Evolutionary conservation across 1,139 yeast genomes (phyloP), one percentile per base, ranked within the genome.

Genomic region (Suhomyces ambrosiae): DNA sequence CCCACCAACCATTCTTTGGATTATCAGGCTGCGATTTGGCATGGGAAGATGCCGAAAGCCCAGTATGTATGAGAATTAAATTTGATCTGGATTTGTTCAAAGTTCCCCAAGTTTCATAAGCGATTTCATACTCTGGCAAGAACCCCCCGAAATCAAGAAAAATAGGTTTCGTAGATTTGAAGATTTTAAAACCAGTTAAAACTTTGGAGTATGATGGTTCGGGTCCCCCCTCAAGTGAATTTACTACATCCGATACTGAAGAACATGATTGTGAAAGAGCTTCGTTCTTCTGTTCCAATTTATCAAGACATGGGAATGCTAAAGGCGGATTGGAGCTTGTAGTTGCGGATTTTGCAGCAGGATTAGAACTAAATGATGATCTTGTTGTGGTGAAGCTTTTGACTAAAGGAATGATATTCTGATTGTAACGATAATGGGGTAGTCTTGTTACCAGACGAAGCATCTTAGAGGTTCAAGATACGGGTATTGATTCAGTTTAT

Each of bases 1-100:
- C 97, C 97, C 97, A 89, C 97, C 97, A 89, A 8, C 97, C 97
- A 5, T 81, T 80, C 46, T 78, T 78, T 3, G 77, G 58, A 57
- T 89, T 89, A 24, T 75, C 68, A 0, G 74, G 68, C 46, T 87
- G 95, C 3, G 96, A 86, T 52, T 79, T 86, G n/a, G 96, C 97
- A 61, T 89, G 97, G 1, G 96, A 86, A 0, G 95, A 86, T 0
- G 97, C 96, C 0, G 95, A 86, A 23, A 89, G 71, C 0, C 97
- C 97, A 0, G 97, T 90, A 54, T 89, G 97, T 7, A 89, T 65
- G 25, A 90, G 68, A 18, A 89, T 76, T 11, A 89, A 86, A 56
- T 89, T 89, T 12, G 86, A 76, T 46, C 68, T 79, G 30, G 68
- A 74, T 6, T 42, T 35, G 26, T 51, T 50, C 35, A 49, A 36